phyloP scores from a whole-genome alignment of 805 yeast species.

The Metschnikowia corniflorae region DNA sequence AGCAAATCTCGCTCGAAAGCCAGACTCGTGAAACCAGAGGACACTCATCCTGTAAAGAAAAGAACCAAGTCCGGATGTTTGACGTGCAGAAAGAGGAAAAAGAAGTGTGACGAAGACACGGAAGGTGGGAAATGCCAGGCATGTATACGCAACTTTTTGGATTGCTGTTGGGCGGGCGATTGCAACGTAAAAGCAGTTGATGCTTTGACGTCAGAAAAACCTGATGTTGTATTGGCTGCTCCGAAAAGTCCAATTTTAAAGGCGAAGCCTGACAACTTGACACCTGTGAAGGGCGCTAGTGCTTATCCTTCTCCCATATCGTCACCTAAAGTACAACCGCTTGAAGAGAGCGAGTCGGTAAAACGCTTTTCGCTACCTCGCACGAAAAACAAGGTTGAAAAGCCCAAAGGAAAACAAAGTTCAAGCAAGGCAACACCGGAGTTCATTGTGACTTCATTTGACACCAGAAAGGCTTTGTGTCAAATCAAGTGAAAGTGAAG shows the following conservation, averaged over 20 bases:
- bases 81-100: constrained; percentile 60
- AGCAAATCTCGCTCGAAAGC: constrained; percentile 8
- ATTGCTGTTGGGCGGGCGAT: constrained; percentile 44
- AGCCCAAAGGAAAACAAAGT: constrained; percentile 8
- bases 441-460: constrained; percentile 36
- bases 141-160: constrained; percentile 42
- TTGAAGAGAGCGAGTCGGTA: constrained; percentile 10
- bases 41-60: constrained; percentile 15
- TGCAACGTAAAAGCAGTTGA: no score
- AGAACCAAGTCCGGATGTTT: constrained; percentile 27
- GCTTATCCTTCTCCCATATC: constrained; percentile 33
- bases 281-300: constrained; percentile 15
- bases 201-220: no score
- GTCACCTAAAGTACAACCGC: constrained; percentile 23
- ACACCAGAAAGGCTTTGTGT: constrained; percentile 26
- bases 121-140: constrained; percentile 44
- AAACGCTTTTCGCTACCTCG: constrained; percentile 8
- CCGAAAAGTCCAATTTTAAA: constrained; percentile 1
- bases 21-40: constrained; percentile 4
- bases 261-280: neutral
- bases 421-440: constrained; percentile 9
- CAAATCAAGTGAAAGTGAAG: constrained; percentile 8
- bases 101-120: constrained; percentile 54
- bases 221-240: no score
- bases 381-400: constrained; percentile 15